Evolutionary conservation across 2,329 filamentous ascomycete species (phyloP).

Genomic region (Talaromyces pinophilus): DNA sequence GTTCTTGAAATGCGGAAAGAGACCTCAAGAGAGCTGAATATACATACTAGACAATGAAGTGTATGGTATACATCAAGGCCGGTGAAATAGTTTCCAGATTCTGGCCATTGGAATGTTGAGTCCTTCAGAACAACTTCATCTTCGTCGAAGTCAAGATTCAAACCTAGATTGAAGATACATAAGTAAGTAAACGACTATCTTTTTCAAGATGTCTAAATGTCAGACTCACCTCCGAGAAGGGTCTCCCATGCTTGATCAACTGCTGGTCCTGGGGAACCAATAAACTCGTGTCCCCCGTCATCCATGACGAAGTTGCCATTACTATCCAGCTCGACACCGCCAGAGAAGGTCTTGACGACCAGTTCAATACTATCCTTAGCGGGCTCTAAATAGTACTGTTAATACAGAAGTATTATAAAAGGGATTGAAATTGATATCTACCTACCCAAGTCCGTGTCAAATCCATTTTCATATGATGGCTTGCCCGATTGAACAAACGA

Average conservation of each 20-base stretch:
- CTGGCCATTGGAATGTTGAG: neutral
- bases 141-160: neutral
- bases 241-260: conserved; percentile 1
- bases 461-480: conserved; percentile 5
- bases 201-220: too few relatives aligned
- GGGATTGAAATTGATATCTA: neutral
- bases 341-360: neutral
- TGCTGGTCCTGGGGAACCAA: neutral
- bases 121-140: neutral
- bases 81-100: neutral
- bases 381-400: neutral
- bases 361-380: neutral
- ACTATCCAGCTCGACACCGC: neutral
- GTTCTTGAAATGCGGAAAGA: neutral
- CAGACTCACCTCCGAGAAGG: neutral
- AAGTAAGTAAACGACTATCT: too few relatives aligned
- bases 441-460: conserved; percentile 3
- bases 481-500: neutral
- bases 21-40: neutral
- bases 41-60: conserved; percentile 1
- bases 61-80: conserved; percentile 3
- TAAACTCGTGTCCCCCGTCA: neutral
- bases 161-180: neutral
- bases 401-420: neutral
- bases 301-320: neutral